Base-by-base conservation (phyloP, 2,329 filamentous ascomycete species). In the Orbilia blumenaviensis region DNA sequence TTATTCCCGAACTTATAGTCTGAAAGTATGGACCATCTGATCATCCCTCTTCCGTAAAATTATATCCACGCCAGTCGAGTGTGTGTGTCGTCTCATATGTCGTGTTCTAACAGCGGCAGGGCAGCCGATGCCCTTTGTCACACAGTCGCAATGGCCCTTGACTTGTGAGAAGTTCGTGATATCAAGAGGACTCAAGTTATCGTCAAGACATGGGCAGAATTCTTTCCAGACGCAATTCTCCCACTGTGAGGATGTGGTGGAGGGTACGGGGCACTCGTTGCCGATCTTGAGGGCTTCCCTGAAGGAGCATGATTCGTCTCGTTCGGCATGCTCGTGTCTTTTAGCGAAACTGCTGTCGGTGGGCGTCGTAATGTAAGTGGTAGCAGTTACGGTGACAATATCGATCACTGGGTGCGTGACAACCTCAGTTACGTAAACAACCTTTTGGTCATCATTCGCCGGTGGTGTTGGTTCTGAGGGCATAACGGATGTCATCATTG, bases 81-180 rank as follows among this genome's bases (percentile, higher is more conserved):
- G 58, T 29, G 21, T 25, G 10, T 69, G 50, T 44, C 72, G 64
- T 14, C 21, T 48, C 41, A 60, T 62, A 21, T 60, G 54, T 25
- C 72, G 56, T 8, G 23, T 23, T 27, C 60, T 56, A 8, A 66
- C 5, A 6, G 32, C 42, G 12, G 38, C 8, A 3, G 64, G 50
- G 23, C 72, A 76, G 1, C 72, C 72, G 9, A 69, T 44, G 0
- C 42, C 58, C 32, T 64, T 76, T 0, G 58, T 69, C 12, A 76
- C 38, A n/a, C 72, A 76, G 27, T 76, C 72, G 60, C 72, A 76
- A 23, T 76, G 60, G n/a, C 58, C 50, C n/a, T 76, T 76, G 42
- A 76, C 29, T 32, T 69, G 64, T 4, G 60, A 64, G 27, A 76
- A 76, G 34, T 76, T 76, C 21, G 60, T 10, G 62, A 76, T 69